Percentiles rank a stretch among this genome's conserved stretches.
Evolutionary conservation across 441 rosid species (phyloP).

Genomic region (Syzygium malaccense): DNA sequence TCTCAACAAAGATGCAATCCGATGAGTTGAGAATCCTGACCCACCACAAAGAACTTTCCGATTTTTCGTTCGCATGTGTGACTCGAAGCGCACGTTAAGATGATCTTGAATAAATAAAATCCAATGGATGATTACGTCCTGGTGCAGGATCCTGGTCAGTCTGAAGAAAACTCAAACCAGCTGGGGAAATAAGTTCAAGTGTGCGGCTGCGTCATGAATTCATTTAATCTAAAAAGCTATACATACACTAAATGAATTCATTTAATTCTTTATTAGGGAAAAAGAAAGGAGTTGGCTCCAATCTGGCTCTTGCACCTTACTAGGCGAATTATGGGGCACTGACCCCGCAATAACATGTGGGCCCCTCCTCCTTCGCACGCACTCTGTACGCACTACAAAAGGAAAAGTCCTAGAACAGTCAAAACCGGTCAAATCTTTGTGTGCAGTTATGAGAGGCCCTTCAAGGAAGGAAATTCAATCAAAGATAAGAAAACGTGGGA

Average conservation of each 20-base stretch:
- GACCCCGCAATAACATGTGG: not conserved
- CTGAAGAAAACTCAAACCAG: too few relatives aligned
- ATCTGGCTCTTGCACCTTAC: not conserved
- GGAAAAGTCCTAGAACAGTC: not conserved
- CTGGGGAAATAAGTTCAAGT: too few relatives aligned
- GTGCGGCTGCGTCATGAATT: too few relatives aligned
- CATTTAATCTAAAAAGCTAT: too few relatives aligned
- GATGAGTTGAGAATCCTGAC: accelerated
- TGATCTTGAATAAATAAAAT: accelerated
- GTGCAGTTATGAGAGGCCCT: not conserved
- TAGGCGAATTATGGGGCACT: not conserved
- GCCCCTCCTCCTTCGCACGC: not conserved
- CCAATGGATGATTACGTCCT: too few relatives aligned
- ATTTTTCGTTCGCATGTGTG: accelerated
- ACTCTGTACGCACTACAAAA: not conserved
- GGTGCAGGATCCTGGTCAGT: too few relatives aligned
- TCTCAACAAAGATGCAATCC: accelerated
- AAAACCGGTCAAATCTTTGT: not conserved
- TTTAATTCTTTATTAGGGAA: not conserved
- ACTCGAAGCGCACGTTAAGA: accelerated
- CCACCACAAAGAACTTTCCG: accelerated
- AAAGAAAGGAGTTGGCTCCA: not conserved
- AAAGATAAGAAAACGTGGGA: not conserved
- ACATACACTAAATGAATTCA: too few relatives aligned
- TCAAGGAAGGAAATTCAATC: not conserved